Percentiles rank a stretch among this genome's conserved stretches.
These are phyloP conservation scores for Thelephora aurantiotincta DNA, from an alignment of 768 basidiomycete genomes.

Conservation along the genomic window DNA sequence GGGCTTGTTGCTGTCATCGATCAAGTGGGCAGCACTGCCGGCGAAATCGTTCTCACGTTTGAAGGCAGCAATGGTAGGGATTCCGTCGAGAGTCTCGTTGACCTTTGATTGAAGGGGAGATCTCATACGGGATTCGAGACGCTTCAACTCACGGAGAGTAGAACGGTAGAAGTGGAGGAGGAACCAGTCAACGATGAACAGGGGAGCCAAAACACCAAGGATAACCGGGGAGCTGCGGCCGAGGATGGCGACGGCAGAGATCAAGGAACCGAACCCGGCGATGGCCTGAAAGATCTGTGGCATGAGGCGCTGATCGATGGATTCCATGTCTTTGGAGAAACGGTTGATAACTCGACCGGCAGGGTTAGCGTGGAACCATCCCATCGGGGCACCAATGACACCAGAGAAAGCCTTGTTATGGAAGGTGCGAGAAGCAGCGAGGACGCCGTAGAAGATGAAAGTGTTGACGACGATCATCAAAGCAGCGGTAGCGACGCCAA, in stretches of 20 bases:
- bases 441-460: slow-evolving; percentile 14
- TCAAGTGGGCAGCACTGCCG: slow-evolving; percentile 10
- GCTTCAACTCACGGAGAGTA: slow-evolving; percentile 34
- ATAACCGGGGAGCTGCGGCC: slow-evolving; percentile 17
- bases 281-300: slow-evolving; percentile 17
- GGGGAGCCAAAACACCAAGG: slow-evolving; percentile 15
- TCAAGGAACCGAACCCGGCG: slow-evolving; percentile 12
- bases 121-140: slow-evolving; percentile 27
- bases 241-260: slow-evolving; percentile 14
- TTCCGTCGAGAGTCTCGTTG: slow-evolving; percentile 34
- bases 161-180: slow-evolving; percentile 32
- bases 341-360: slow-evolving; percentile 34
- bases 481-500: slow-evolving; percentile 11
- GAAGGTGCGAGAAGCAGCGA: slow-evolving; percentile 15
- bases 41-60: slow-evolving; percentile 18
- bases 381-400: not conserved
- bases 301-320: slow-evolving; percentile 24
- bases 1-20: slow-evolving; percentile 16
- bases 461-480: slow-evolving; percentile 14
- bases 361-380: slow-evolving; percentile 22
- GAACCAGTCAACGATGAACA: slow-evolving; percentile 25
- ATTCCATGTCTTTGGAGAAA: slow-evolving; percentile 27
- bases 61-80: slow-evolving; percentile 33
- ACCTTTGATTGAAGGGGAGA: slow-evolving; percentile 37
- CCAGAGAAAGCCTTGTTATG: slow-evolving; percentile 7